phyloP scores from a whole-genome alignment of 305 asterid genomes.

The Nicotiana rustica region DNA sequence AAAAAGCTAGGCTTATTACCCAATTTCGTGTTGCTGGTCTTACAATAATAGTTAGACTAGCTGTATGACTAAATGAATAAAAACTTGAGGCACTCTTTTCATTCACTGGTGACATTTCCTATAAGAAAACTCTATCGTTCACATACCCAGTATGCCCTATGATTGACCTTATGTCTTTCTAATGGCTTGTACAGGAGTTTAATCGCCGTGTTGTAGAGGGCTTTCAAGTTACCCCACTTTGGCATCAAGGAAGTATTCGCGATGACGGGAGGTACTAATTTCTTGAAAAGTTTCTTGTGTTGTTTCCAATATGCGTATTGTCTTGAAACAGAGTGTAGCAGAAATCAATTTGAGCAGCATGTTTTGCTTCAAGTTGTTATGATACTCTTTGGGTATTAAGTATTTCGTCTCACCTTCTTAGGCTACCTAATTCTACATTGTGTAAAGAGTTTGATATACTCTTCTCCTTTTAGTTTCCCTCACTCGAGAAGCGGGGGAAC shows the following conservation, averaged over 20 bases:
- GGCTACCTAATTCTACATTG: background rate
- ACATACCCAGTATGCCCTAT: background rate
- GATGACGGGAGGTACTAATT: conserved; percentile 84
- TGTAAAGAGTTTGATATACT: background rate
- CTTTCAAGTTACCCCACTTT: conserved; percentile 94
- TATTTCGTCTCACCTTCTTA: background rate
- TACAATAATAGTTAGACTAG: background rate
- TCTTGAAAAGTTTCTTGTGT: conserved; percentile 2
- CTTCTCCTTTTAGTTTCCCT: conserved; percentile 22
- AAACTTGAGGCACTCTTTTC: conserved; percentile 14
- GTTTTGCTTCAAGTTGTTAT: conserved; percentile 14
- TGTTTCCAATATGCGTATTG: background rate
- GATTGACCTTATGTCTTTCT: background rate
- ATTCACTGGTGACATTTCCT: conserved; percentile 2
- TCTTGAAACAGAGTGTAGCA: conserved; percentile 20
- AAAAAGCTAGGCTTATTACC: background rate
- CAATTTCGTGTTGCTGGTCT: background rate
- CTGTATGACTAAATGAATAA: conserved; percentile 16
- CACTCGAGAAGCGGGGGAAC: background rate
- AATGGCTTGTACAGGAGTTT: conserved; percentile 71
- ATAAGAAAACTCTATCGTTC: conserved; percentile 11
- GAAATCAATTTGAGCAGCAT: background rate
- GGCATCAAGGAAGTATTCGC: conserved; percentile 90
- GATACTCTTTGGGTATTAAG: conserved; percentile 11
- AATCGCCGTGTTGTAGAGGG: conserved; percentile 80